Percentiles rank a stretch among this genome's conserved stretches.
Evolutionary conservation across 805 yeast genomes (phyloP).

Genomic region (Metschnikowia cubensis): DNA sequence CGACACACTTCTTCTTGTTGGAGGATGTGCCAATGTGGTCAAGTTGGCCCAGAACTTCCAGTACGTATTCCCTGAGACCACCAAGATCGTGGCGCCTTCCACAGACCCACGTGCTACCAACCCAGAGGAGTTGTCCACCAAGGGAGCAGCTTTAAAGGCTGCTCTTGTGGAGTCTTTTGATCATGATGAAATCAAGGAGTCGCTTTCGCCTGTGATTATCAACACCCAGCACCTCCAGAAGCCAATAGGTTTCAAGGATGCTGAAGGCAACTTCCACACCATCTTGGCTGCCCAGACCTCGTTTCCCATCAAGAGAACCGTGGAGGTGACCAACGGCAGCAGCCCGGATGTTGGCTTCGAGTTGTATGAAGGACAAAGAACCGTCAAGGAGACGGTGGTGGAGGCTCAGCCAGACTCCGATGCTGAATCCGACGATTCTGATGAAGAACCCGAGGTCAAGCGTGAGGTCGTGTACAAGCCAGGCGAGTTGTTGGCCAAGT

Average conservation of each 20-base stretch:
- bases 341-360: conserved; percentile 59
- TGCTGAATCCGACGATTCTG: conserved; percentile 51
- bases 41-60: conserved; percentile 77
- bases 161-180: conserved; percentile 78
- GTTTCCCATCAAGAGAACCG: conserved; percentile 78
- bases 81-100: conserved; percentile 68
- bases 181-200: conserved; percentile 75
- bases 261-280: conserved; percentile 67
- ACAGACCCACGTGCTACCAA: conserved; percentile 71
- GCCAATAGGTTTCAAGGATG: conserved; percentile 80
- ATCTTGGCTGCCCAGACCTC: conserved; percentile 82
- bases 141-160: conserved; percentile 98
- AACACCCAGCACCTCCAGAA: conserved; percentile 83
- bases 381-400: conserved; percentile 74
- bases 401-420: conserved; percentile 53
- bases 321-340: conserved; percentile 59
- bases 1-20: conserved; percentile 86
- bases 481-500: conserved; percentile 71
- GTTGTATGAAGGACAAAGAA: conserved; percentile 81
- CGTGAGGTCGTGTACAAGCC: conserved; percentile 72
- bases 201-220: conserved; percentile 76
- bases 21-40: conserved; percentile 92
- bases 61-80: conserved; percentile 75
- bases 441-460: conserved; percentile 87
- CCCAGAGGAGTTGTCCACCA: conserved; percentile 85